Base-by-base conservation (phyloP, 2,329 filamentous ascomycete genomes). In the Pseudogymnoascus sp. region DNA sequence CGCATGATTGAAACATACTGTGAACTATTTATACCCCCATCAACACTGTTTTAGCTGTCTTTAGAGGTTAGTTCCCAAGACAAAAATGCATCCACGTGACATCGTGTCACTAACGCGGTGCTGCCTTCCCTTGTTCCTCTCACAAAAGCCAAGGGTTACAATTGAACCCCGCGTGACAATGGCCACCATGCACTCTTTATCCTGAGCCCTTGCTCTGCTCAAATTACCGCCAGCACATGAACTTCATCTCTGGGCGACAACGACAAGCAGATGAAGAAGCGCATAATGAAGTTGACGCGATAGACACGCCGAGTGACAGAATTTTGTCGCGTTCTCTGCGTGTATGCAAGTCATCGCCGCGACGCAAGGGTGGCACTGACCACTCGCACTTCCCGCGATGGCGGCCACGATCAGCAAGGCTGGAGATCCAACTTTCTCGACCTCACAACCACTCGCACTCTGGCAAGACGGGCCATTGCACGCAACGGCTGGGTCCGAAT, bases 341-440 rank as follows among this genome's bases (percentile, higher is more conserved):
- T 56, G 49, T 56, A 56, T 56, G 49, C 49, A 56, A 56, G 49
- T 56, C 49, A 56, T 56, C 49, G 28, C 49, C 49, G 49, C 49
- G 49, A 56, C 49, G 28, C 49, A 56, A 56, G 49, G 49, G 49
- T 56, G 49, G 49, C 49, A 56, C 49, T 56, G 49, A 56, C 49
- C 49, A 56, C 49, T 34, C 28, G 8, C 49, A 56, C 49, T 34
- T 34, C 28, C 49, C 28, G 49, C n/a, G 49, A 56, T 56, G 49
- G 49, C 28, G 25, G 28, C 49, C 49, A 34, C 49, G 6, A 21
- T 28, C 49, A 56, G 28, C 49, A 56, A 56, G 28, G 49, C 49
- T 56, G 28, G 49, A 34, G 49, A 56, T 21, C 9, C 28, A 4
- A 34, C 28, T 12, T 21, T 56, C n/a, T 56, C 49, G 3, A 56